Evolutionary conservation across 108 stramenopile species (phyloP).

Genomic region (Pinguiococcus pyrenoidosus): DNA sequence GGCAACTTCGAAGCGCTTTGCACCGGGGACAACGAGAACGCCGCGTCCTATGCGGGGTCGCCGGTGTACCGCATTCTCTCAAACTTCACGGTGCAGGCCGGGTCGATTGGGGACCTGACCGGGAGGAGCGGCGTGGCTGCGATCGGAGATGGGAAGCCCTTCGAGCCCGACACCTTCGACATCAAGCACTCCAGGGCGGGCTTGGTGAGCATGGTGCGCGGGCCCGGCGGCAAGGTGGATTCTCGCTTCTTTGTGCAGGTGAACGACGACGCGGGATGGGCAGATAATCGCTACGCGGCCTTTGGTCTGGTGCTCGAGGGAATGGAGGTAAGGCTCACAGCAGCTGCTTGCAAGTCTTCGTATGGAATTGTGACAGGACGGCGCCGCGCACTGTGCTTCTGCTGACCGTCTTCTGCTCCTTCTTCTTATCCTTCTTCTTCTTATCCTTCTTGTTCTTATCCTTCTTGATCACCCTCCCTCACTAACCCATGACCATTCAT

Average conservation of each 20-base stretch:
- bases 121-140: constrained; percentile 34
- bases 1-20: constrained; percentile 47
- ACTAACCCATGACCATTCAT: no score
- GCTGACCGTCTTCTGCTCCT: no score
- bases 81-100: constrained; percentile 51
- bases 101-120: constrained; percentile 40
- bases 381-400: no score
- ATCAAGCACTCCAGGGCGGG: constrained; percentile 48
- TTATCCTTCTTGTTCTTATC: no score
- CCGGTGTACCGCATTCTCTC: constrained; percentile 49
- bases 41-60: constrained; percentile 42
- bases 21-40: no score
- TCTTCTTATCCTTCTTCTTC: no score
- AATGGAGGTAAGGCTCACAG: no score
- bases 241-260: constrained; percentile 54
- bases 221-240: constrained; percentile 35
- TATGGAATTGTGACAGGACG: no score
- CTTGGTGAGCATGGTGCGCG: constrained; percentile 38
- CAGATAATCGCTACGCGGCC: constrained; percentile 54
- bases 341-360: no score
- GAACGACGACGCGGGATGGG: constrained; percentile 53
- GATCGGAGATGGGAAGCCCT: constrained; percentile 28
- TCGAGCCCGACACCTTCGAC: constrained; percentile 51
- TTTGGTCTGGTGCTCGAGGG: constrained; percentile 52
- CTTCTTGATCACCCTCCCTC: no score